Percentiles rank a stretch among this genome's conserved stretches.
Conservation (phyloP, 2,329 filamentous ascomycete species). For the Scedosporium apiospermum region DNA sequence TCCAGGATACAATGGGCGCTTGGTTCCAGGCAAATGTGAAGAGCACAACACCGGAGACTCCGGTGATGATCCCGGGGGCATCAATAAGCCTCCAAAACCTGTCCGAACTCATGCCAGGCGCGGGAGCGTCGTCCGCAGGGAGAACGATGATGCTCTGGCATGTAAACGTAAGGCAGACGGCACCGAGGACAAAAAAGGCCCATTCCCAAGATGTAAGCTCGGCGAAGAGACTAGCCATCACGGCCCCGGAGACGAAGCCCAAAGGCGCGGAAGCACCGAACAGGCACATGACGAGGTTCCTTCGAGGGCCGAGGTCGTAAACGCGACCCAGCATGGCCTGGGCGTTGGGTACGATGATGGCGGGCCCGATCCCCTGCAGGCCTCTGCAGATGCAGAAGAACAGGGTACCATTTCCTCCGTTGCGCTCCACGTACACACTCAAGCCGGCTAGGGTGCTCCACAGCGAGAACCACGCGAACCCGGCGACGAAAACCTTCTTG, state of each 20-base stretch:
- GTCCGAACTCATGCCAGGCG: background rate
- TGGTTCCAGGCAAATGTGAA: constrained; percentile 63
- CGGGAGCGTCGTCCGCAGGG: constrained; percentile 14
- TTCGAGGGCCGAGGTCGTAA: constrained; percentile 46
- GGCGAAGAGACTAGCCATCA: constrained; percentile 29
- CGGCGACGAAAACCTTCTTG: constrained; percentile 42
- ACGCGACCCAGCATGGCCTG: constrained; percentile 51
- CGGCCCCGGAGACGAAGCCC: constrained; percentile 32
- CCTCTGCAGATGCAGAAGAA: constrained; percentile 31
- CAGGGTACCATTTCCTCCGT: constrained; percentile 33
- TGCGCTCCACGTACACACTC: constrained; percentile 18
- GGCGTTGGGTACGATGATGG: constrained; percentile 53
- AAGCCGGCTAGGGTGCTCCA: constrained; percentile 41
- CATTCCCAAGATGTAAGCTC: constrained; percentile 36
- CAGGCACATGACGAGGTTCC: constrained; percentile 49
- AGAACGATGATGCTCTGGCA: constrained; percentile 22
- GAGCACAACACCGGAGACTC: constrained; percentile 46
- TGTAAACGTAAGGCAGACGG: constrained; percentile 20
- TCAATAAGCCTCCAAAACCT: constrained; percentile 20
- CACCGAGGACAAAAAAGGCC: constrained; percentile 31
- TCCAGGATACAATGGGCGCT: constrained; percentile 50
- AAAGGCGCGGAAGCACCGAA: constrained; percentile 37
- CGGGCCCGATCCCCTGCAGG: constrained; percentile 52
- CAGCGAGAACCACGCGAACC: constrained; percentile 43
- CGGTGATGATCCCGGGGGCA: constrained; percentile 28